Percentiles rank a stretch among this genome's conserved stretches.
phyloP scores from a whole-genome alignment of 345 rosid genomes.

The Rhodamnia argentea region DNA sequence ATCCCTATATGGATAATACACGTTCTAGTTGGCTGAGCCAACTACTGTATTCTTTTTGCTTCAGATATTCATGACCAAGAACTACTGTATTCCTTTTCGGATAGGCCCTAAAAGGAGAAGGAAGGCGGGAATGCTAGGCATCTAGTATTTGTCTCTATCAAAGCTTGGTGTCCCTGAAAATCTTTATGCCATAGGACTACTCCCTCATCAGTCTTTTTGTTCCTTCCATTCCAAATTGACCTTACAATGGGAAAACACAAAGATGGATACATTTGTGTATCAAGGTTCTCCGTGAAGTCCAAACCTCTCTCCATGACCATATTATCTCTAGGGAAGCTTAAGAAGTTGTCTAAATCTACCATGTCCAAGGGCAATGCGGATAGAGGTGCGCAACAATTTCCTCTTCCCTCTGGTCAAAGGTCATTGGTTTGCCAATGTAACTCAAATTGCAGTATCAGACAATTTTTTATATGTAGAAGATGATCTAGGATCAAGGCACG shows the following conservation, averaged over 20 bases:
- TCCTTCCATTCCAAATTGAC: background rate
- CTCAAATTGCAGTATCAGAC: background rate
- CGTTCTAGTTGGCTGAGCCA: rapidly evolving
- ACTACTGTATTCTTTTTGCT: background rate
- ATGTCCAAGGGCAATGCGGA: background rate
- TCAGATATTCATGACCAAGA: background rate
- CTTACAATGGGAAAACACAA: background rate
- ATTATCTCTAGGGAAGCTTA: background rate
- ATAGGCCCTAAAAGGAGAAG: background rate
- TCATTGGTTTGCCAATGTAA: background rate
- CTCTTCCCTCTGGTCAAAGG: background rate
- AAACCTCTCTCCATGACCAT: background rate
- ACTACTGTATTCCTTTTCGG: background rate
- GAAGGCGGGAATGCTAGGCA: background rate
- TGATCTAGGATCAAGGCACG: background rate
- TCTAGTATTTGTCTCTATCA: background rate
- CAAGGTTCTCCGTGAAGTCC: background rate
- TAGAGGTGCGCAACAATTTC: background rate
- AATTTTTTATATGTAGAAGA: background rate
- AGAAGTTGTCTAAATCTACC: background rate
- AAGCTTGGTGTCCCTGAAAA: background rate
- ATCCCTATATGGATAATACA: background rate
- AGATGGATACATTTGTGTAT: background rate
- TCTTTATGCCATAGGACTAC: background rate
- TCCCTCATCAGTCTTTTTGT: background rate